Evolutionary conservation across 768 basidiomycete genomes (phyloP).

Genomic region (Mycena filopes): DNA sequence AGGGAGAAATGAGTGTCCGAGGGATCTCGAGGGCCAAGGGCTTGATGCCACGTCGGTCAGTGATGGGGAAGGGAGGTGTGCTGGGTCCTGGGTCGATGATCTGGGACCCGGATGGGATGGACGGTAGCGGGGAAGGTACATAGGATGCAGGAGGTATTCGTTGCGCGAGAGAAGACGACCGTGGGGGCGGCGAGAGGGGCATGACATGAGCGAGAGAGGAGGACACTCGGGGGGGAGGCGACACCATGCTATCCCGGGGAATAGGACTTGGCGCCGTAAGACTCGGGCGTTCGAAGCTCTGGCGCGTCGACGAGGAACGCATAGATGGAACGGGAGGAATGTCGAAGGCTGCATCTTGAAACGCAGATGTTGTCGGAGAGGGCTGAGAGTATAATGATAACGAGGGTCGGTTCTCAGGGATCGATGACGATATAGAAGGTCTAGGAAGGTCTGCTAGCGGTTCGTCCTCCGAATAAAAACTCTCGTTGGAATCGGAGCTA

Average conservation of each 20-base stretch:
- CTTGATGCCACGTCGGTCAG: constrained; percentile 43
- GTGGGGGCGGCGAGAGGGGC: constrained; percentile 67
- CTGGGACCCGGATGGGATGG: constrained; percentile 15
- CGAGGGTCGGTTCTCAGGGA: constrained; percentile 60
- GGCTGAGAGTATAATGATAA: constrained; percentile 75
- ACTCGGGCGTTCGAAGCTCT: constrained; percentile 19
- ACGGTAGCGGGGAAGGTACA: background rate
- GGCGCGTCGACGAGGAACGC: background rate
- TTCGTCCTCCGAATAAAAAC: constrained; percentile 52
- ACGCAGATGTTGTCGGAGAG: constrained; percentile 85
- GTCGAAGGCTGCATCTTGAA: constrained; percentile 65
- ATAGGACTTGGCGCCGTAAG: constrained; percentile 41
- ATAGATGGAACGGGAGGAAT: constrained; percentile 36
- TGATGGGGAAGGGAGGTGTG: constrained; percentile 53
- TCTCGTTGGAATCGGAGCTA: constrained; percentile 36
- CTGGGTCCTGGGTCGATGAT: constrained; percentile 56
- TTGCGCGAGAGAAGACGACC: constrained; percentile 45
- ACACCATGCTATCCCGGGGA: constrained; percentile 52
- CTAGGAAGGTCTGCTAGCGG: constrained; percentile 48
- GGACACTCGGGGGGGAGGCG: constrained; percentile 71
- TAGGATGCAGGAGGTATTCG: constrained; percentile 8
- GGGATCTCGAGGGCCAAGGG: constrained; percentile 60
- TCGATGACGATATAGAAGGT: constrained; percentile 62
- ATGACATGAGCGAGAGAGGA: constrained; percentile 65
- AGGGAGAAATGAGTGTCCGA: constrained; percentile 50